Percentiles rank a stretch among this genome's conserved stretches.
phyloP scores from a whole-genome alignment of 163 green algal genomes.

The Scenedesmus sp. region DNA sequence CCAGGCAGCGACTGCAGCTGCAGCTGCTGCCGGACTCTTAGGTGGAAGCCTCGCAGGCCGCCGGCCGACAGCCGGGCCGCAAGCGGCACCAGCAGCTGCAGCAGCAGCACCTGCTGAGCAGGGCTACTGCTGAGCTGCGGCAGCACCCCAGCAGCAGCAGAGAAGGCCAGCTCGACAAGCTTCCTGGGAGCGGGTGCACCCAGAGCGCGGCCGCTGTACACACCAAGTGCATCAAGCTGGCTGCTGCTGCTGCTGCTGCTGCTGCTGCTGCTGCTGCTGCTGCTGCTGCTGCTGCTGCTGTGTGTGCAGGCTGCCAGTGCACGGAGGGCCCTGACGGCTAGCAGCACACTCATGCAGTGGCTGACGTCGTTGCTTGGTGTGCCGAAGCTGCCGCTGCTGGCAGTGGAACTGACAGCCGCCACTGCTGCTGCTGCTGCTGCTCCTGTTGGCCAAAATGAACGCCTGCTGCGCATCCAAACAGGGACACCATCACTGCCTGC shows the following conservation, averaged over 20 bases:
- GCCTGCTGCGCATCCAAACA: neutral
- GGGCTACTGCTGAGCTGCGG: neutral
- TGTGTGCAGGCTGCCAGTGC: neutral
- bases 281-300: neutral
- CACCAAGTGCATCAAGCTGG: neutral
- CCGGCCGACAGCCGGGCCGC: neutral
- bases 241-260: too few species aligned
- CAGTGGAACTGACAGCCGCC: neutral
- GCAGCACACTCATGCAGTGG: neutral
- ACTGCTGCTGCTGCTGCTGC: neutral
- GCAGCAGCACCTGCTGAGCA: conserved; percentile 1
- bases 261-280: too few species aligned
- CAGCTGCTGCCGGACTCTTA: neutral
- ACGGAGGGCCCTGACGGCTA: neutral
- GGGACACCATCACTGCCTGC: neutral
- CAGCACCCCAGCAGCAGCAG: neutral
- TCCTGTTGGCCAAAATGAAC: neutral
- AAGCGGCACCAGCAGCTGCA: neutral
- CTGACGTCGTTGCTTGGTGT: neutral
- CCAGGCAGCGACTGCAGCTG: neutral
- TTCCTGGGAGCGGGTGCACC: neutral
- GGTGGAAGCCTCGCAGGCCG: neutral
- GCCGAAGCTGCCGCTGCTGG: neutral
- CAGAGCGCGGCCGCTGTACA: neutral
- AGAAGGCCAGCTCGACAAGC: neutral